phyloP scores from a whole-genome alignment of 306 rosid genomes.

The Dalbergia cultrata region DNA sequence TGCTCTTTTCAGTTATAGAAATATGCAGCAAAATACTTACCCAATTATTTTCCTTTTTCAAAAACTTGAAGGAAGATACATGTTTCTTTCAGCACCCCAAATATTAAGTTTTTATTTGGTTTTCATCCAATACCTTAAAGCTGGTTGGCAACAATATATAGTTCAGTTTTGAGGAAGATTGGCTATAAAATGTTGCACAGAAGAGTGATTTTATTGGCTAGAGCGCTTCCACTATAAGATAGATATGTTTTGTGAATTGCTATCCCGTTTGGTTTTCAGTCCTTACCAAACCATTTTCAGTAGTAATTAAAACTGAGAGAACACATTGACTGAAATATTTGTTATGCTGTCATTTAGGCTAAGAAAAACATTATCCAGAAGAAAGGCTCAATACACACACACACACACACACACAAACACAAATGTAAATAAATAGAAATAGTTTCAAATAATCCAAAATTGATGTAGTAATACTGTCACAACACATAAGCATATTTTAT shows the following conservation, averaged over 20 bases:
- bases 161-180: neutral
- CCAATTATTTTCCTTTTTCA: too few relatives aligned
- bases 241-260: neutral
- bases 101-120: too few relatives aligned
- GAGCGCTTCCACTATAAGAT: neutral
- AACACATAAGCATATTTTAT: slow-evolving; percentile 1
- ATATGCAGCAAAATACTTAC: too few relatives aligned
- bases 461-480: neutral
- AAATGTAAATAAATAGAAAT: neutral
- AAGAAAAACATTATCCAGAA: slow-evolving; percentile 10
- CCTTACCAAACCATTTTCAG: slow-evolving; percentile 7
- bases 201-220: neutral
- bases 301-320: neutral
- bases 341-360: neutral
- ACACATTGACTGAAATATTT: neutral
- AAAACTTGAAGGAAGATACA: too few relatives aligned
- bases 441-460: slow-evolving; percentile 26
- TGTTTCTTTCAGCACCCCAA: too few relatives aligned
- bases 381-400: slow-evolving; percentile 4
- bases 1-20: too few relatives aligned
- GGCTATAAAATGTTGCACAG: neutral
- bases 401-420: neutral
- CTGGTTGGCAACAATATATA: neutral
- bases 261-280: neutral
- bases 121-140: neutral